Conservation (phyloP, 179 eudicot genomes). For the Kewa caespitosa region DNA sequence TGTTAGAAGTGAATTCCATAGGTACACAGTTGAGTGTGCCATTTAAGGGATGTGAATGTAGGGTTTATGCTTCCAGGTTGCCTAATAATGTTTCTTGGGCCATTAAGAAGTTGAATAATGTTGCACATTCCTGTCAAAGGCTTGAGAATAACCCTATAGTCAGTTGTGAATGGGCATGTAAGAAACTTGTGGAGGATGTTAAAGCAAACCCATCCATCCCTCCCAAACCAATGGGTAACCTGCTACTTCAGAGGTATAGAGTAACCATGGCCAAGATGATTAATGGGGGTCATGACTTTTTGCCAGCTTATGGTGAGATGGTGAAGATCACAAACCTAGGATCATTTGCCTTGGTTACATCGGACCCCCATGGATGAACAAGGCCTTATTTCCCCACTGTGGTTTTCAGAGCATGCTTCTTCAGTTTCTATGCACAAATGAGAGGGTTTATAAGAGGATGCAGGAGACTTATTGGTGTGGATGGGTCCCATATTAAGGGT, state of each 20-base stretch:
- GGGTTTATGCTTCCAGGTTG: conserved; percentile 1
- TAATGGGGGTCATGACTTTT: neutral
- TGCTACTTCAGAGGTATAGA: neutral
- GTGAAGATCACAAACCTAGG: neutral
- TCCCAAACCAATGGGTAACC: neutral
- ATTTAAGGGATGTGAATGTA: neutral
- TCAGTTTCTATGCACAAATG: neutral
- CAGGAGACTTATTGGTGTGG: neutral
- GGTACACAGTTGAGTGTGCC: neutral
- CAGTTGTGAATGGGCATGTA: neutral
- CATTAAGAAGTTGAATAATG: neutral
- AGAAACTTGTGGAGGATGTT: neutral
- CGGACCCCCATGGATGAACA: too few relatives aligned
- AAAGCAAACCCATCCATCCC: neutral
- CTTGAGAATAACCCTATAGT: neutral
- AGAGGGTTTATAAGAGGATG: neutral
- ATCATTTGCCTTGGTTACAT: neutral
- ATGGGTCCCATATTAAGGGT: neutral
- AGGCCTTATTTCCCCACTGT: too few relatives aligned
- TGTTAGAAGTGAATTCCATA: neutral
- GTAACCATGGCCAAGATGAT: neutral
- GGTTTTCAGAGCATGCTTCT: neutral
- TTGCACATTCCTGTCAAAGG: neutral
- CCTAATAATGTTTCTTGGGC: conserved; percentile 3
- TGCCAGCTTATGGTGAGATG: neutral